A percentile compares a stretch with the other conserved stretches of the same genome.
Conservation (phyloP, 805 yeast species). For the Yamadazyma akitaensis region DNA sequence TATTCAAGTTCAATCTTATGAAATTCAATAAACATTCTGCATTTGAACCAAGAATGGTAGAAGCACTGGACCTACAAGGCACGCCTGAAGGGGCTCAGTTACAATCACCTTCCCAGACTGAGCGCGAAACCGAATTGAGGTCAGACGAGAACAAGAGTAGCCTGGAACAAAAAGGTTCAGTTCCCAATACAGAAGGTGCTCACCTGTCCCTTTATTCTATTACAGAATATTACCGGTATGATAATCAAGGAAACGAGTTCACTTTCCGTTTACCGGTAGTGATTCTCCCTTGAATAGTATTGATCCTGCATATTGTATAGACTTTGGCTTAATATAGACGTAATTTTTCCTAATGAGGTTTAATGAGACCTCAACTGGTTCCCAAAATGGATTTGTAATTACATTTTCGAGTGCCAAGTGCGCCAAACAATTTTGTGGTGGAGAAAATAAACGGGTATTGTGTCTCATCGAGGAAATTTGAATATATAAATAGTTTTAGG, state of each 20-base stretch:
- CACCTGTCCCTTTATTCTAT: neutral
- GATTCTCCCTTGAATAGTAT: conserved; percentile 13
- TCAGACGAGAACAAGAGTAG: neutral
- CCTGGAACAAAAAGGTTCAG: neutral
- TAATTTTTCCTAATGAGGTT: conserved; percentile 2
- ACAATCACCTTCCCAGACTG: neutral
- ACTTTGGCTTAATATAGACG: neutral
- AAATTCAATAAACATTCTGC: conserved; percentile 19
- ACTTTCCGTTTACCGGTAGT: conserved; percentile 28
- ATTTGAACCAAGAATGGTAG: neutral
- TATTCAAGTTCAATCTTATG: conserved; percentile 34
- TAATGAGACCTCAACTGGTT: neutral
- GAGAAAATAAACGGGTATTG: neutral
- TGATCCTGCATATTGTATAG: conserved; percentile 1
- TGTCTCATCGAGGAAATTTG: neutral
- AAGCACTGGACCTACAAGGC: neutral
- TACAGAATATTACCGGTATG: conserved; percentile 16
- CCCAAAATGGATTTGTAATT: neutral
- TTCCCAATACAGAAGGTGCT: neutral
- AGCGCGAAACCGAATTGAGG: neutral
- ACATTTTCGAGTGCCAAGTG: conserved; percentile 1
- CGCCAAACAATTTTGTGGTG: neutral
- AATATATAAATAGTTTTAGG: conserved; percentile 1
- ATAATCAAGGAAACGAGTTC: conserved; percentile 26
- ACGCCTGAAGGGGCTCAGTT: conserved; percentile 1